Conservation (phyloP, 176 grass and related monocot species). For the Aegilops bicornis region DNA sequence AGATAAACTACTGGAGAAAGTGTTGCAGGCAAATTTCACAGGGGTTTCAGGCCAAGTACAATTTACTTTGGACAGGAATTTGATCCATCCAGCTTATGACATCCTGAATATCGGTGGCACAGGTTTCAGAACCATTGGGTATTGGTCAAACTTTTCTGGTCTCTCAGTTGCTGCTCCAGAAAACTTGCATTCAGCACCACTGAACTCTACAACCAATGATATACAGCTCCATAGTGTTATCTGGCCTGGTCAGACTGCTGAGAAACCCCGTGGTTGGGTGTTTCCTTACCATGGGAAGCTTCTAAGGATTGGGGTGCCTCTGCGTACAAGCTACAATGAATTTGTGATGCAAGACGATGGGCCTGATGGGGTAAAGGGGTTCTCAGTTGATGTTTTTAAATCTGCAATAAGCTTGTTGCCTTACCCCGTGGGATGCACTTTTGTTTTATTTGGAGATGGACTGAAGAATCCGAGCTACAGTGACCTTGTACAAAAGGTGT, state of each 20-base stretch:
- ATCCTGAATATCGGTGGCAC: slow-evolving; percentile 79
- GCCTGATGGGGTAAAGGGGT: slow-evolving; percentile 73
- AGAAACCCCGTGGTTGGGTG: slow-evolving; percentile 71
- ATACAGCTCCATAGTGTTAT: slow-evolving; percentile 60
- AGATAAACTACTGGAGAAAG: slow-evolving; percentile 60
- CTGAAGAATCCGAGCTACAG: slow-evolving; percentile 75
- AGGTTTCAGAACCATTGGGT: slow-evolving; percentile 69
- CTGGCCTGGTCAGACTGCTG: slow-evolving; percentile 79
- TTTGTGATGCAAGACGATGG: slow-evolving; percentile 57
- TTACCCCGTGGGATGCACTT: slow-evolving; percentile 58
- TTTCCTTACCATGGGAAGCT: slow-evolving; percentile 73
- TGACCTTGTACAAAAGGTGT: slow-evolving; percentile 68
- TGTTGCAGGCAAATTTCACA: slow-evolving; percentile 63
- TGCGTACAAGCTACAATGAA: slow-evolving; percentile 63
- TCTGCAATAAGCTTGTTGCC: slow-evolving; percentile 73
- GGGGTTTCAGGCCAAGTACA: slow-evolving; percentile 68
- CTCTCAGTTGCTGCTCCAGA: slow-evolving; percentile 66
- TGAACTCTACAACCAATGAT: slow-evolving; percentile 31
- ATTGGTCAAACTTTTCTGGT: slow-evolving; percentile 77
- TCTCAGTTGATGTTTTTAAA: slow-evolving; percentile 86
- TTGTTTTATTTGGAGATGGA: slow-evolving; percentile 81
- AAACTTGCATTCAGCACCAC: slow-evolving; percentile 29
- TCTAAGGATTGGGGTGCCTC: slow-evolving; percentile 83
- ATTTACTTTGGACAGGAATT: slow-evolving; percentile 60
- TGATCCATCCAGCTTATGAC: slow-evolving; percentile 66